Percentiles rank a stretch among this genome's conserved stretches.
Evolutionary conservation across 176 grass and related monocot species (phyloP).

Genomic region (Aegilops longissima): DNA sequence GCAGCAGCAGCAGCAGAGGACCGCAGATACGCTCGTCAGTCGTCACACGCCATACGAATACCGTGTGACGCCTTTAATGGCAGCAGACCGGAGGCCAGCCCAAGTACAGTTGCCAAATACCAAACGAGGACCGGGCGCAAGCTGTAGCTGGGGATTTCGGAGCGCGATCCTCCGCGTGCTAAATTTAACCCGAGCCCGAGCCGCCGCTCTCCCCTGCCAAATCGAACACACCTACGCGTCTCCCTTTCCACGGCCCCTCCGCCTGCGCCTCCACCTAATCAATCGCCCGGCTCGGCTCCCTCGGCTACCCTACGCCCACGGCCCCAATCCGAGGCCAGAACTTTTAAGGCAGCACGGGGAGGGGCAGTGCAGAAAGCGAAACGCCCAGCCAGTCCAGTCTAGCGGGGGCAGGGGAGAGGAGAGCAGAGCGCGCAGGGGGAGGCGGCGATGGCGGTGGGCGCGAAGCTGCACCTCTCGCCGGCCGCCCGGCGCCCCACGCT

Average conservation of each 20-base stretch:
- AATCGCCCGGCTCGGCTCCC: neutral
- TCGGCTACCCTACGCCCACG: too few species aligned
- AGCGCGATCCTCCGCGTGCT: constrained; percentile 1
- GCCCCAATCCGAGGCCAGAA: constrained; percentile 13
- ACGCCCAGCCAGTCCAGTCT: neutral
- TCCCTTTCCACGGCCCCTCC: constrained; percentile 31
- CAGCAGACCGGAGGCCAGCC: neutral
- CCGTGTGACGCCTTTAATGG: neutral
- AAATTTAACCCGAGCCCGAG: constrained; percentile 5
- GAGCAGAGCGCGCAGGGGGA: neutral
- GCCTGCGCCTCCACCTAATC: constrained; percentile 27
- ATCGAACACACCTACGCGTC: neutral
- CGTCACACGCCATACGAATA: too few species aligned
- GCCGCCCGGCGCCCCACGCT: constrained; percentile 40
- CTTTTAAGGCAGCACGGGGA: constrained; percentile 18
- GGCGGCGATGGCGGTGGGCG: constrained; percentile 47
- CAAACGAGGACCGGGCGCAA: neutral
- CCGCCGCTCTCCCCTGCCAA: neutral
- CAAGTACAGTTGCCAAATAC: neutral
- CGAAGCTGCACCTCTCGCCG: constrained; percentile 45
- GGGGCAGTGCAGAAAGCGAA: neutral
- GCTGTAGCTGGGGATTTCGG: neutral
- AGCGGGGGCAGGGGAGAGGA: neutral
- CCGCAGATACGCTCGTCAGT: too few species aligned
- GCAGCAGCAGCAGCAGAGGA: too few species aligned